Base-by-base conservation (phyloP, 495 filamentous ascomycete genomes). In the Pyrenula aspistea region DNA sequence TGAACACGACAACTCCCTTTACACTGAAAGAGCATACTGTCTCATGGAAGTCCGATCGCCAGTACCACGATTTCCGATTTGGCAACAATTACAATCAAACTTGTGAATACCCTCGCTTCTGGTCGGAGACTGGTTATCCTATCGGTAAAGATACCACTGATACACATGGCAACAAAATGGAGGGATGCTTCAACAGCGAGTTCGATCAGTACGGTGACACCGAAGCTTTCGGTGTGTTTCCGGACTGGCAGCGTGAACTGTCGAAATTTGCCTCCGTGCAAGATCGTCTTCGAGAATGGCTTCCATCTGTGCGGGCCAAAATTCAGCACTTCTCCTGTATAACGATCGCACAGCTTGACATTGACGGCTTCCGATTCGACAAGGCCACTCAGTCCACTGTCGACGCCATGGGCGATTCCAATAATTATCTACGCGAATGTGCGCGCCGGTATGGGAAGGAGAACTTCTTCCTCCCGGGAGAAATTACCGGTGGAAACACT, bases 221-320 rank as follows among this genome's bases (percentile, higher is more conserved):
- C 22, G 82, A 83, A 63, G 81, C 84, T 12, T 86, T 87, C 58
- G 84, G 84, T 56, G 79, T 83, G 23, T 85, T 73, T 54, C 83
- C 82, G 1, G 83, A 86, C 60, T 88, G 81, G 78, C 69, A 85
- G 61, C 74, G 77, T 61, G 78, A 88, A 67, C 71, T 89, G 49
- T 77, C 84, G 12, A 88, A 88, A 60, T 88, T 88, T 63, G 83
- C 84, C 25, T 86, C 78, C 36, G 86, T 88, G 2, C 85, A 89
- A 65, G 85, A 89, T 62, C 83, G 85, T 57, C 72, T 89, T 10
- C 81, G 85, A 24, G 85, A 87, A 60, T 89, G 85, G 85, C 62
- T 77, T 11, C 81, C 83, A 2, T 72, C 73, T 31, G 85, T 88
- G 2, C 65, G 73, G 22, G 71, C 78, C 36, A 79, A 80, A 50